These are phyloP conservation scores for Gossypium stocksii DNA, from an alignment of 345 rosid genomes.

Conservation along the genomic window DNA sequence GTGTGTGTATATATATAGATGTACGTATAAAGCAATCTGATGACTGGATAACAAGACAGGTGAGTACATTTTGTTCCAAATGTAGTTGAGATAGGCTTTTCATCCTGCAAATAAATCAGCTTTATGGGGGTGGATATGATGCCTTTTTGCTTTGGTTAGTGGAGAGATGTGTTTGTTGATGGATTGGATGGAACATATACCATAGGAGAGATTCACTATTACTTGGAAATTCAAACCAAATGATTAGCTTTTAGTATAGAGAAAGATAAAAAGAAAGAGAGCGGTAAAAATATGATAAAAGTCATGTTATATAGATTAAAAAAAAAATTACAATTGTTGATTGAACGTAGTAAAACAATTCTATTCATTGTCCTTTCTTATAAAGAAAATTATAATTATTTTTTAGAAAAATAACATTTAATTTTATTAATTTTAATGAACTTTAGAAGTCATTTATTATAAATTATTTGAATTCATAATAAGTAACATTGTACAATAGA, in stretches of 20 bases:
- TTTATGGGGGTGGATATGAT: conserved; percentile 42
- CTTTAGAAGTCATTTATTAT: no score
- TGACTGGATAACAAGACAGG: conserved; percentile 23
- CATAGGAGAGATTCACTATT: conserved; percentile 38
- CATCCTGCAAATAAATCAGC: conserved; percentile 41
- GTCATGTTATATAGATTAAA: no score
- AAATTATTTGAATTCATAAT: no score
- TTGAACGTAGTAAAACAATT: no score
- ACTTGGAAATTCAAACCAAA: conserved; percentile 34
- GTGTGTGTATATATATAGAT: background rate
- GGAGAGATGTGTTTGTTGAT: conserved; percentile 31
- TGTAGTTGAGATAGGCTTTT: conserved; percentile 32
- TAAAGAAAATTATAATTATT: no score
- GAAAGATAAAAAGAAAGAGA: background rate
- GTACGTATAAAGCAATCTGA: conserved; percentile 12
- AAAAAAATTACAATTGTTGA: no score
- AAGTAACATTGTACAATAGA: no score
- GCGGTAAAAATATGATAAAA: no score
- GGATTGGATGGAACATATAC: conserved; percentile 53
- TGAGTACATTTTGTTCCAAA: conserved; percentile 29
- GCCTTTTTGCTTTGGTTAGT: conserved; percentile 46
- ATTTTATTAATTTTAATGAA: no score
- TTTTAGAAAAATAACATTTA: no score
- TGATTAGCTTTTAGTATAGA: conserved; percentile 30
- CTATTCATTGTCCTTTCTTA: no score